Conservation (phyloP, 2,329 filamentous ascomycete genomes). For the Ophiostoma tasmaniense region DNA sequence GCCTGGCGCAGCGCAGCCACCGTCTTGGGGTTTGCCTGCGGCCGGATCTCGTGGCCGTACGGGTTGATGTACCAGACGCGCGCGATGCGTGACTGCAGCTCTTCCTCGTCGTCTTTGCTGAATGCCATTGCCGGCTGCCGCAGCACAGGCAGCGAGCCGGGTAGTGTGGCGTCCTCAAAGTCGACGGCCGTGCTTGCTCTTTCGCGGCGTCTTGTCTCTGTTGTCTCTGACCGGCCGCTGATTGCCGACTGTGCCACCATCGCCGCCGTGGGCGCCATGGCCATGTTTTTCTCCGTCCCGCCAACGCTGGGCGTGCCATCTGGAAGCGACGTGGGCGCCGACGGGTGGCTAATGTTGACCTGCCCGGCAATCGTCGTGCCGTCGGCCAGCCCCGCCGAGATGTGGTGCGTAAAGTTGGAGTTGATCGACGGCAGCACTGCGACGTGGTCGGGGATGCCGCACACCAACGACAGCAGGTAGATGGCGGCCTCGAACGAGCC, state of each 20-base stretch:
- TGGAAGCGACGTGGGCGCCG: constrained; percentile 49
- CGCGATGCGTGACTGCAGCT: constrained; percentile 67
- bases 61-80: constrained; percentile 97
- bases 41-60: constrained; percentile 91
- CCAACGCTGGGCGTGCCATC: constrained; percentile 26
- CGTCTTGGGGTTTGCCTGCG: constrained; percentile 73
- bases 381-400: constrained; percentile 71
- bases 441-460: constrained; percentile 67
- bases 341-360: constrained; percentile 84
- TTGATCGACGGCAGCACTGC: constrained; percentile 84
- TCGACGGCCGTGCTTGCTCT: constrained; percentile 47
- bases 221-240: not conserved
- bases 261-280: not conserved
- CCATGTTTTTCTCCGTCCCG: no score
- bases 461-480: constrained; percentile 80
- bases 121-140: constrained; percentile 75
- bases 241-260: not conserved
- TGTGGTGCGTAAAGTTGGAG: constrained; percentile 92
- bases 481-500: constrained; percentile 90
- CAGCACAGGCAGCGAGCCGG: constrained; percentile 70
- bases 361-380: constrained; percentile 78
- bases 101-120: constrained; percentile 65
- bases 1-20: constrained; percentile 57
- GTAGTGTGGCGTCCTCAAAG: constrained; percentile 72
- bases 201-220: constrained; percentile 20